These are phyloP conservation scores for Amanita muscaria DNA, from an alignment of 768 basidiomycete species.

Conservation along the genomic window DNA sequence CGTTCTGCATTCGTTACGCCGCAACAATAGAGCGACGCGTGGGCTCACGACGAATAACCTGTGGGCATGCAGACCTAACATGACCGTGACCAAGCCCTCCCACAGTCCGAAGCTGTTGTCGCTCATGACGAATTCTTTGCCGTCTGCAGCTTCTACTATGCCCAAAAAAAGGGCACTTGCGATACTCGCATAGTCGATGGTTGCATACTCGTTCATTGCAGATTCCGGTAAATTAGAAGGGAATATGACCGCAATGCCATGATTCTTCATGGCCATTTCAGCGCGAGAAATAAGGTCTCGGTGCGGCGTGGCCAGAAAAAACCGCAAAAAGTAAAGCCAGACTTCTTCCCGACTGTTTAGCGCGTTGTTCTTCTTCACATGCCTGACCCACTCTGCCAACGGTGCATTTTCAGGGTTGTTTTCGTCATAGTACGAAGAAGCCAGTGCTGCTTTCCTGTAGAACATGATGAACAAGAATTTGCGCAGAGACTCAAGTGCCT, in stretches of 20 bases:
- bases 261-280: constrained; percentile 13
- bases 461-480: constrained; percentile 31
- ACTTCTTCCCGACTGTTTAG: constrained; percentile 16
- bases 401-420: constrained; percentile 17
- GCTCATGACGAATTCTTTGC: constrained; percentile 25
- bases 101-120: constrained; percentile 24
- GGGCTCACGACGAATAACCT: constrained; percentile 28
- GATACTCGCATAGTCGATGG: constrained; percentile 20
- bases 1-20: constrained; percentile 12
- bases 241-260: too few relatives aligned
- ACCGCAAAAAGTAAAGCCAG: constrained; percentile 23
- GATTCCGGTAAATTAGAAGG: too few relatives aligned
- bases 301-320: constrained; percentile 25
- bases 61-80: constrained; percentile 17
- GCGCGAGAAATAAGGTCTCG: constrained; percentile 17
- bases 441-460: constrained; percentile 18
- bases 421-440: constrained; percentile 25
- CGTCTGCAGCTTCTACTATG: constrained; percentile 26
- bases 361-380: constrained; percentile 14
- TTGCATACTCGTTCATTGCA: too few relatives aligned
- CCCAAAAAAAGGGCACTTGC: constrained; percentile 24
- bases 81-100: constrained; percentile 25
- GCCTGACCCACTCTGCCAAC: constrained; percentile 16
- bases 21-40: constrained; percentile 22
- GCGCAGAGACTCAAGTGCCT: constrained; percentile 20